Conservation (phyloP, 768 basidiomycete genomes). For the Russula sp. region DNA sequence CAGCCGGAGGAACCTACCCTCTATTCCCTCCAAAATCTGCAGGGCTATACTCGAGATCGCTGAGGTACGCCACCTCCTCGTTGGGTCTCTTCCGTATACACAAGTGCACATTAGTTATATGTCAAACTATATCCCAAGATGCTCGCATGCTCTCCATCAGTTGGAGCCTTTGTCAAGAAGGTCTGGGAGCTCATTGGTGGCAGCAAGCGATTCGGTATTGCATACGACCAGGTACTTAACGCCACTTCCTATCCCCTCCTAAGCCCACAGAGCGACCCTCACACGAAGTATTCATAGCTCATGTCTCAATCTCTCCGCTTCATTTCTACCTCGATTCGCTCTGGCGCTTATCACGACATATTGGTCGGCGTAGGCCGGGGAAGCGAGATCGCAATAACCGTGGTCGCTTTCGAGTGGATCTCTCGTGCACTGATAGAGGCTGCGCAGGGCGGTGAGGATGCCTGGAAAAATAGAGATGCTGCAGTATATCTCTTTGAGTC, state of each 20-base stretch:
- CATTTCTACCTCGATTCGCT: conserved; percentile 39
- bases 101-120: no score
- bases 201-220: conserved; percentile 45
- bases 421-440: no score
- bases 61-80: conserved; percentile 54
- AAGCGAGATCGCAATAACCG: conserved; percentile 54
- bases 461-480: conserved; percentile 81
- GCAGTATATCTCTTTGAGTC: conserved; percentile 91
- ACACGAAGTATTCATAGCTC: conserved; percentile 41
- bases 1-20: conserved; percentile 79
- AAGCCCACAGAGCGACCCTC: neutral
- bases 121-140: no score
- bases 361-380: conserved; percentile 41
- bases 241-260: conserved; percentile 22
- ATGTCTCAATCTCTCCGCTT: conserved; percentile 84
- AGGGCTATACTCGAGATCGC: conserved; percentile 85
- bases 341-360: conserved; percentile 71
- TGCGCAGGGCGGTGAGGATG: no score
- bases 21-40: conserved; percentile 82
- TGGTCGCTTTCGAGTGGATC: conserved; percentile 63
- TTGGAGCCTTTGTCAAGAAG: conserved; percentile 63
- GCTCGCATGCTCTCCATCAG: conserved; percentile 46
- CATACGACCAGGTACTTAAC: conserved; percentile 59
- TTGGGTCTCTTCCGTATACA: no score
- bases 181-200: no score